Conservation (phyloP, 1,284 basidiomycete genomes). For the Rhodotorula sp. region DNA sequence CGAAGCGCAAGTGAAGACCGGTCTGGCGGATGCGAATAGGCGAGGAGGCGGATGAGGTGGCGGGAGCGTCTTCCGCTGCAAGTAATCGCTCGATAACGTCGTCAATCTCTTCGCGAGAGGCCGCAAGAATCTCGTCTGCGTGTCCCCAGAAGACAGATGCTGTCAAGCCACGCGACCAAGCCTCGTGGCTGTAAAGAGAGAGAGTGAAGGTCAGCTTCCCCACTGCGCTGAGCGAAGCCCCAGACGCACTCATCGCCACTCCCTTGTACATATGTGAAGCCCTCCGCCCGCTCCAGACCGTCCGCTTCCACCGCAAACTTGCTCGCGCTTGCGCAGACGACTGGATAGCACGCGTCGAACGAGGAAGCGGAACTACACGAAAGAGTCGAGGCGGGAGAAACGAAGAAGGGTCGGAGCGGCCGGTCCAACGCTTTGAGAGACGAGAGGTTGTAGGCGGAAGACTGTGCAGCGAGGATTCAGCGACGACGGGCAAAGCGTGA, state of each 20-base stretch:
- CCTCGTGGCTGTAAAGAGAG: constrained; percentile 24
- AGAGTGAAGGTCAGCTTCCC: background rate
- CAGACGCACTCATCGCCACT: constrained; percentile 55
- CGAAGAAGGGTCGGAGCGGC: constrained; percentile 67
- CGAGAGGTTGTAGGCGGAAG: constrained; percentile 44
- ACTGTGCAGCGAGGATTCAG: background rate
- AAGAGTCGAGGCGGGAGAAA: constrained; percentile 58
- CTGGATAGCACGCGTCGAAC: constrained; percentile 56
- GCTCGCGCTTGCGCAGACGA: constrained; percentile 76
- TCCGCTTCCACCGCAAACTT: constrained; percentile 57
- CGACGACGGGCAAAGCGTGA: no score
- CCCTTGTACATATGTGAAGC: constrained; percentile 79
- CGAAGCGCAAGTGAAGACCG: constrained; percentile 7
- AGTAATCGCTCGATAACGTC: constrained; percentile 54
- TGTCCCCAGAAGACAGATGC: constrained; percentile 71
- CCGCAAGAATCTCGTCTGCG: constrained; percentile 55
- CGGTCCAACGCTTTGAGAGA: constrained; percentile 49
- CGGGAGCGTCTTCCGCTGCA: background rate
- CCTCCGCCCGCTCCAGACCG: constrained; percentile 60
- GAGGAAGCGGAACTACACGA: constrained; percentile 11
- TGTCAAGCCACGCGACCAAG: constrained; percentile 61
- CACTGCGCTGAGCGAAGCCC: rapidly evolving
- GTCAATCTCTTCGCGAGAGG: constrained; percentile 56
- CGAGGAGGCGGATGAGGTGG: background rate
- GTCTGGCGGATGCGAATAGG: constrained; percentile 5